Evolutionary conservation across 1,284 basidiomycete genomes (phyloP).

Genomic region (Marasmius sp.): DNA sequence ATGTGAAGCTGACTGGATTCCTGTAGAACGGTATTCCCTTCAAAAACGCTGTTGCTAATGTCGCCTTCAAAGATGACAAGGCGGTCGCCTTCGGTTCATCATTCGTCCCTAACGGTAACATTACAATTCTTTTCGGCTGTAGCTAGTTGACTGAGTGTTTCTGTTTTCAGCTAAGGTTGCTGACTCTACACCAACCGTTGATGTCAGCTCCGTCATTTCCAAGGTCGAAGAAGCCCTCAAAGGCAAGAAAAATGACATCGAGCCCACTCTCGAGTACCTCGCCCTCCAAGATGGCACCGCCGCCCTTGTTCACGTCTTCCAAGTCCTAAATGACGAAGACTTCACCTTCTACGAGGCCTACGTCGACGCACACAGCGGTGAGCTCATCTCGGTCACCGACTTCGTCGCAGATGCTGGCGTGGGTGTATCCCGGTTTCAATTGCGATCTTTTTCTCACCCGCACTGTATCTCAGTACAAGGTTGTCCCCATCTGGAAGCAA

Average conservation of each 20-base stretch:
- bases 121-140: constrained; percentile 2
- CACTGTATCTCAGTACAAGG: constrained; percentile 28
- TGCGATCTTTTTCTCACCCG: too few species aligned
- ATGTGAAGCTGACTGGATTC: not conserved
- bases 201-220: constrained; percentile 26
- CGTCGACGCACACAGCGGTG: constrained; percentile 57
- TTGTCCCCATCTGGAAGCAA: constrained; percentile 36
- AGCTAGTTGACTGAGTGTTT: too few species aligned
- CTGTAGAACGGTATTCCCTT: constrained; percentile 43
- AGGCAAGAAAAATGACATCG: constrained; percentile 32
- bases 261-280: constrained; percentile 36
- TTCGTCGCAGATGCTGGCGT: constrained; percentile 49
- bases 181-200: constrained; percentile 28
- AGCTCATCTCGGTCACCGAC: constrained; percentile 55
- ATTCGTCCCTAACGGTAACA: constrained; percentile 45
- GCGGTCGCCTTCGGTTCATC: constrained; percentile 51
- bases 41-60: constrained; percentile 48
- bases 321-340: constrained; percentile 50
- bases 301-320: constrained; percentile 48
- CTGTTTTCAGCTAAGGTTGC: constrained; percentile 28
- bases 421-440: constrained; percentile 14
- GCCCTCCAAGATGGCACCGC: constrained; percentile 44
- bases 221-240: constrained; percentile 28
- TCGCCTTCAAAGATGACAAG: constrained; percentile 39
- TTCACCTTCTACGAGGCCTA: constrained; percentile 60